Conservation (phyloP, 1,139 yeast genomes). For the Lodderomyces margitis region DNA sequence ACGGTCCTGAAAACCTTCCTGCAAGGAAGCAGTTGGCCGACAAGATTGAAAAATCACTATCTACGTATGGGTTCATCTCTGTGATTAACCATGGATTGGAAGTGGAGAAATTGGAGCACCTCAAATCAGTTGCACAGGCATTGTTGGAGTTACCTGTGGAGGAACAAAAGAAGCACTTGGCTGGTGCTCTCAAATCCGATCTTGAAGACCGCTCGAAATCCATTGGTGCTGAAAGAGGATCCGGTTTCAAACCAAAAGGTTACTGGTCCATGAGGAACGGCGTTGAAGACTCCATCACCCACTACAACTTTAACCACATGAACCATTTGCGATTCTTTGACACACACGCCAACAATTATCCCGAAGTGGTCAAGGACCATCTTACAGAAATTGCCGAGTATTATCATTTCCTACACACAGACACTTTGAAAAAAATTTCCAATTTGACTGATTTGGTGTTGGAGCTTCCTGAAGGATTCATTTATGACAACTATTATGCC, state of each 20-base stretch:
- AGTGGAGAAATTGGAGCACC: conserved; percentile 25
- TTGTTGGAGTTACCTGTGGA: conserved; percentile 42
- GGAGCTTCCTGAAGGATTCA: conserved; percentile 31
- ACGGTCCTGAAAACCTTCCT: conserved; percentile 29
- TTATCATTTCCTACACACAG: conserved; percentile 24
- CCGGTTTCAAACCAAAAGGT: conserved; percentile 31
- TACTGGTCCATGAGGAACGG: conserved; percentile 34
- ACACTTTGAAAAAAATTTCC: conserved; percentile 24
- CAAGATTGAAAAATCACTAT: conserved; percentile 34
- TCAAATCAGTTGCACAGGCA: conserved; percentile 38
- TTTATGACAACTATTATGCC: conserved; percentile 32
- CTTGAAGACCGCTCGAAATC: conserved; percentile 30
- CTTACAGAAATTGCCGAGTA: conserved; percentile 27
- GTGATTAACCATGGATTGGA: conserved; percentile 37
- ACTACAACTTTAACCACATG: conserved; percentile 27
- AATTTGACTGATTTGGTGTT: conserved; percentile 29
- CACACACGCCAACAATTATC: conserved; percentile 20
- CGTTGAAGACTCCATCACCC: conserved; percentile 28
- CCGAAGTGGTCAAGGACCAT: conserved; percentile 29
- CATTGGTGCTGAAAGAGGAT: conserved; percentile 29
- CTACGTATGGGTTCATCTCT: conserved; percentile 47
- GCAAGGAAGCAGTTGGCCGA: conserved; percentile 30
- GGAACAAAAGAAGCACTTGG: conserved; percentile 34
- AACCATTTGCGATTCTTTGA: conserved; percentile 24
- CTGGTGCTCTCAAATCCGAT: conserved; percentile 32